Evolutionary conservation across 2,329 filamentous ascomycete species (phyloP).

Genomic region (Colletotrichum echinochloae): DNA sequence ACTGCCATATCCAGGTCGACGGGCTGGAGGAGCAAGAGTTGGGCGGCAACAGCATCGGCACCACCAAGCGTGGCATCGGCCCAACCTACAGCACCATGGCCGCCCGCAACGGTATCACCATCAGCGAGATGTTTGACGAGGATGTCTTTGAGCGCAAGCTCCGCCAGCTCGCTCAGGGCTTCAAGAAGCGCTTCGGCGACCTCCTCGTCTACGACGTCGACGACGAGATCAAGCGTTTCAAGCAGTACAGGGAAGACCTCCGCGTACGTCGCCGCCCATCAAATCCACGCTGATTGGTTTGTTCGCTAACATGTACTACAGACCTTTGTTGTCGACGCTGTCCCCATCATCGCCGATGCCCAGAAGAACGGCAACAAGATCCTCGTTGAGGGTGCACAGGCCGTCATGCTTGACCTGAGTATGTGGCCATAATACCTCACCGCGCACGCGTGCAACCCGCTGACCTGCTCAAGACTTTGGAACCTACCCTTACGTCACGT

Average conservation of each 20-base stretch:
- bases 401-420: slow-evolving; percentile 68
- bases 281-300: not conserved
- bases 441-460: not conserved
- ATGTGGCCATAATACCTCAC: not conserved
- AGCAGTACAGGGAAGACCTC: slow-evolving; percentile 40
- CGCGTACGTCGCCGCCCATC: not conserved
- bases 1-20: slow-evolving; percentile 75
- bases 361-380: slow-evolving; percentile 70
- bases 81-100: slow-evolving; percentile 65
- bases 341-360: slow-evolving; percentile 71
- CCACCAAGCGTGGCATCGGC: slow-evolving; percentile 55
- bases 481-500: slow-evolving; percentile 61
- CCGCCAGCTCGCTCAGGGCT: slow-evolving; percentile 69
- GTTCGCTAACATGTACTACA: not conserved
- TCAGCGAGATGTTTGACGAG: slow-evolving; percentile 76
- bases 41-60: slow-evolving; percentile 52
- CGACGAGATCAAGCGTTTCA: slow-evolving; percentile 66
- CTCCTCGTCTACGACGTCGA: slow-evolving; percentile 75
- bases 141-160: slow-evolving; percentile 75
- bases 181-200: slow-evolving; percentile 76
- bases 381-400: slow-evolving; percentile 75
- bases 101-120: slow-evolving; percentile 70
- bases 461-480: slow-evolving; percentile 54
- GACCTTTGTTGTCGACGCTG: slow-evolving; percentile 73
- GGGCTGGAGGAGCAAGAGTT: slow-evolving; percentile 73